Percentiles rank a stretch among this genome's conserved stretches.
Evolutionary conservation across 768 basidiomycete genomes (phyloP).

Genomic region (Termitomyces sp.): DNA sequence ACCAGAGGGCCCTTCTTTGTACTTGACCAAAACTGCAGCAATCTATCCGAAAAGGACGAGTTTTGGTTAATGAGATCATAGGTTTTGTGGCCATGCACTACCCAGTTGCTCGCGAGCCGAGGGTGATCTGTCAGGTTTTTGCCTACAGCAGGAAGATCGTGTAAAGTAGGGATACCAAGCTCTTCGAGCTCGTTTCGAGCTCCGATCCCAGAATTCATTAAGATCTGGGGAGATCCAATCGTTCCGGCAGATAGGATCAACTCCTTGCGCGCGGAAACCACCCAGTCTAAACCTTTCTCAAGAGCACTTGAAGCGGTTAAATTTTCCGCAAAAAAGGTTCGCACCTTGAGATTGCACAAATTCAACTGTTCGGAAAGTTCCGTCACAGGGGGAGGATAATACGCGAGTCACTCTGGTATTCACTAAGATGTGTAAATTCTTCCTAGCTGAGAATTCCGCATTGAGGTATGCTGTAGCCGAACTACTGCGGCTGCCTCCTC

Average conservation of each 20-base stretch:
- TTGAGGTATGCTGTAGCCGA: constrained; percentile 31
- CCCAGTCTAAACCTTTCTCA: constrained; percentile 3
- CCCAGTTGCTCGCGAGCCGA: constrained; percentile 17
- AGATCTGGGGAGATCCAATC: constrained; percentile 26
- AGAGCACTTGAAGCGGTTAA: neutral
- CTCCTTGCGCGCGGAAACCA: constrained; percentile 24
- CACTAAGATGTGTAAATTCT: constrained; percentile 28
- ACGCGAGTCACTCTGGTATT: constrained; percentile 23
- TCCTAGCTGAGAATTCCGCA: constrained; percentile 17
- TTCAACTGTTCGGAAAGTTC: constrained; percentile 19
- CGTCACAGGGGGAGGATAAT: neutral
- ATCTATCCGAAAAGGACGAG: constrained; percentile 10
- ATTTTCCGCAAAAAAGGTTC: neutral
- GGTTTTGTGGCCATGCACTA: constrained; percentile 18
- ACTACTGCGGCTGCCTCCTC: constrained; percentile 25
- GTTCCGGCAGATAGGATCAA: constrained; percentile 31
- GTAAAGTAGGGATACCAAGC: constrained; percentile 15
- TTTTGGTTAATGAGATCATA: constrained; percentile 21
- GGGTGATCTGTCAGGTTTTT: constrained; percentile 27
- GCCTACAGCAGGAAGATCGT: constrained; percentile 25
- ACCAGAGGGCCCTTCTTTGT: constrained; percentile 24
- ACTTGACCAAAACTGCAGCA: constrained; percentile 20
- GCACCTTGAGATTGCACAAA: constrained; percentile 18
- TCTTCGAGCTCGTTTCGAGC: constrained; percentile 14
- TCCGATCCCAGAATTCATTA: constrained; percentile 30